Evolutionary conservation across 2,329 filamentous ascomycete species (phyloP), one percentile per base, ranked within the genome.

Genomic region (Teratosphaeria nubilosa): DNA sequence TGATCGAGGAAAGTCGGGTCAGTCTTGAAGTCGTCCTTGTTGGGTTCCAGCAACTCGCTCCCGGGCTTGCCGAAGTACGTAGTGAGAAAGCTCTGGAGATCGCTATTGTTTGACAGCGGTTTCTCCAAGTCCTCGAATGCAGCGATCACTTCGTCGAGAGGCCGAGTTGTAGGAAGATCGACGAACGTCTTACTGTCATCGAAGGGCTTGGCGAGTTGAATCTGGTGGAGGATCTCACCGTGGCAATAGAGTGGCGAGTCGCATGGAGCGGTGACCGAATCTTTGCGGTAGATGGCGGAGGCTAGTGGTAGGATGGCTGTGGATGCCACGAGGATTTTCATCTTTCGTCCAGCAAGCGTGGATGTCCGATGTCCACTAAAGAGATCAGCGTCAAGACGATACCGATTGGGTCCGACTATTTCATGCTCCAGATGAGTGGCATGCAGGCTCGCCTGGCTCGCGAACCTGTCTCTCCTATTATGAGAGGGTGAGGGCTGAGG

Each of bases 181-280:
- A 87, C 85, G 68, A 86, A 87, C 0, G 84, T 86, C 76, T 87
- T 88, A 60, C 84, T 87, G 72, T 87, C 85, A 14, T 76, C 72
- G 63, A 87, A 87, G 0, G 84, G 84, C 25, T 74, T 75, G 2
- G 85, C 85, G 10, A 87, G 75, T 73, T 87, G 79, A 53, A 88
- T 80, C 61, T 82, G 77, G 60, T 78, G 76, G 2, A 88, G 76
- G 13, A 87, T 77, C 0, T 86, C 81, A 53, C 85, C 85, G 62
- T 84, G 78, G 68, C 85, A 88, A 72, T 87, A 88, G 22, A 87
- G 76, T 16, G 82, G 80, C 9, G 84, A 87, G 68, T 86, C 82
- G 72, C 85, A 88, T 0, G 85, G 84, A 2, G 84, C 82, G 59
- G 81, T 77, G 48, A 83, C 74, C 2, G 79, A 80, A 63, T 83